Percentiles rank a stretch among this genome's conserved stretches.
These are phyloP conservation scores for Olyra latifolia DNA, from an alignment of 176 grass and related monocot genomes.

Conservation along the genomic window DNA sequence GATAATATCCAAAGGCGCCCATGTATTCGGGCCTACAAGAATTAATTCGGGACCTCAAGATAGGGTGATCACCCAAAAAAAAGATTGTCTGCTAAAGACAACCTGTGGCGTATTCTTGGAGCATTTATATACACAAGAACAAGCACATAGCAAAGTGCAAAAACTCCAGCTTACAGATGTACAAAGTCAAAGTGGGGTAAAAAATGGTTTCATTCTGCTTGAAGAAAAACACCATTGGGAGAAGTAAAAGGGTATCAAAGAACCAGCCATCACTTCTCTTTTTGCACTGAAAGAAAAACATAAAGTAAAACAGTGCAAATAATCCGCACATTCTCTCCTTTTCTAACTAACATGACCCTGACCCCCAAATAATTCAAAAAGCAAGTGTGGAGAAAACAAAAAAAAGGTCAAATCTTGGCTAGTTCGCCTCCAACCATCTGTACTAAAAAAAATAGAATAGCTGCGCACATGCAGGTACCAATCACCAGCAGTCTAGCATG, in stretches of 20 bases:
- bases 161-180: not conserved
- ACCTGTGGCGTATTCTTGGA: not conserved
- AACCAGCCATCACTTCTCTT: conserved; percentile 27
- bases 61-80: not conserved
- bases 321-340: conserved; percentile 34
- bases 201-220: not conserved
- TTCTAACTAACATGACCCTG: conserved; percentile 32
- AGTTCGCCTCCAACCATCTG: not conserved
- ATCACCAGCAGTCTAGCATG: not conserved
- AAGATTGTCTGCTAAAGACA: not conserved
- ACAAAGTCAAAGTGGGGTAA: conserved; percentile 17
- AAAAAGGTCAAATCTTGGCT: conserved; percentile 41
- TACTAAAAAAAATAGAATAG: conserved; percentile 9
- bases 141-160: not conserved
- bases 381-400: conserved; percentile 27
- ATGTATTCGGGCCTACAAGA: not conserved
- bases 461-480: conserved; percentile 11
- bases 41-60: conserved; percentile 11
- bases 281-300: conserved; percentile 20
- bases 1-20: not conserved
- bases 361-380: conserved; percentile 31
- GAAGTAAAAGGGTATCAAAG: conserved; percentile 16
- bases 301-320: conserved; percentile 42
- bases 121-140: not conserved
- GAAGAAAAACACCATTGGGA: not conserved